Base-by-base conservation (phyloP, 768 basidiomycete species). In the Psilocybe tampanensis region DNA sequence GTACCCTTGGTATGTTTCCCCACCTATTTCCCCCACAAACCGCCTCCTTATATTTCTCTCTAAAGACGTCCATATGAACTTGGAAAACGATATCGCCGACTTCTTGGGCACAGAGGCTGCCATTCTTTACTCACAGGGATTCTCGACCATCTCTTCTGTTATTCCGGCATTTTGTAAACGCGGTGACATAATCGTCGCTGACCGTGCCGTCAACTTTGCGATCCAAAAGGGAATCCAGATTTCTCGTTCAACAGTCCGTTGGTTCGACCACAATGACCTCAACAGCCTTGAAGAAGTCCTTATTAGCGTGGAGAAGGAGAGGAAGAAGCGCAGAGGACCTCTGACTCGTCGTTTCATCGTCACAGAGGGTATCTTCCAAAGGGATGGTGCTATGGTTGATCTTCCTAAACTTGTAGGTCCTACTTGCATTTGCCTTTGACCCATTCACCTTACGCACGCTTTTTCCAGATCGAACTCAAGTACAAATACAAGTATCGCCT, bases 161-260 rank as follows among this genome's bases (percentile, higher is more conserved):
- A 97, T 98, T 58, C 94, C 97, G 0, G 93, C 97, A 1, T 99
- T 98, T 74, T 93, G 91, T 80, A 98, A 99, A 71, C 86, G 96
- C 59, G 95, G 95, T 1, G 96, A 99, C 66, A 86, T 99, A 66
- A 95, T 99, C 66, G 92, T 99, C n/a, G 95, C 94, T 3, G 96
- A 99, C 72, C 86, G 94, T n/a, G 85, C 88, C n/a, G 88, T 95
- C 63, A 96, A 92, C 72, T 94, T 98, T 71, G 87, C 92, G 15
- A 92, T 98, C 53, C 95, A 98, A 70, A 96, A 95, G 73, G 97
- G 96, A 17, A 86, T 98, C 24, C 90, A 96, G 70, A 94, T 98
- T 58, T 92, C 90, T 18, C 88, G 97, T 39, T 92, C 88, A 6
- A 94, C 90, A 0, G 85, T 98, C 32, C 85, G 92, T 52, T 99